A percentile compares a stretch with the other conserved stretches of the same genome.
phyloP scores from a whole-genome alignment of 208 protist genomes.

The Zelonia costaricensis region DNA sequence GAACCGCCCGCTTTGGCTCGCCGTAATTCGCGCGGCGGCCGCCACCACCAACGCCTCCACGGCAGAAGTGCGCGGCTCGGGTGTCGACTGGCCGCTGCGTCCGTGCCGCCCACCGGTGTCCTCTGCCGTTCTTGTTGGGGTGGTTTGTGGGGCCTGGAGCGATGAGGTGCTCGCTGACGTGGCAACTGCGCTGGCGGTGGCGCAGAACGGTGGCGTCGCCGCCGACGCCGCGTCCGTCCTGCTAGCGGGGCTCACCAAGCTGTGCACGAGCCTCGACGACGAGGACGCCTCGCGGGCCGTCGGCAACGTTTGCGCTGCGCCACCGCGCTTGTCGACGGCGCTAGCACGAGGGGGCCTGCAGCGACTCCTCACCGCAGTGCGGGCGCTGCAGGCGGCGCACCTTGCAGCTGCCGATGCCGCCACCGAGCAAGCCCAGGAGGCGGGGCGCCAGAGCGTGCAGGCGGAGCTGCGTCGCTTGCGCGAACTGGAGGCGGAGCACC shows the following conservation, averaged over 20 bases:
- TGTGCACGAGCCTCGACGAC: too few relatives aligned
- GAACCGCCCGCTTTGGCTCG: too few relatives aligned
- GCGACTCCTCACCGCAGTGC: slow-evolving; percentile 9
- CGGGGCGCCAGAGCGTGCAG: slow-evolving; percentile 1
- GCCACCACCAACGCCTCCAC: too few relatives aligned
- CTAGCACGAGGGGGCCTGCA: slow-evolving; percentile 1
- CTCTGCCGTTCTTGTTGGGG: slow-evolving; percentile 1
- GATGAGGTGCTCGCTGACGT: slow-evolving; percentile 1
- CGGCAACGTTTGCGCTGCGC: not conserved
- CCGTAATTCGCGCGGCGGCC: too few relatives aligned
- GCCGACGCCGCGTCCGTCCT: not conserved
- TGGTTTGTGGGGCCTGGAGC: slow-evolving; percentile 4
- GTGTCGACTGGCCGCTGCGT: not conserved
- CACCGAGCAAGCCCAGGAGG: not conserved
- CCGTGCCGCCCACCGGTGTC: too few relatives aligned
- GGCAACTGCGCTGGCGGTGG: not conserved
- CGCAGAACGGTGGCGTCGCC: not conserved
- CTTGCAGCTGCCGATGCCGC: not conserved
- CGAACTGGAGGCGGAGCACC: slow-evolving; percentile 10
- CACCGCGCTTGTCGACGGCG: not conserved
- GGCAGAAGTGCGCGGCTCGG: not conserved
- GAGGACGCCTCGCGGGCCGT: too few relatives aligned
- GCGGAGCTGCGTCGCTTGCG: slow-evolving; percentile 7
- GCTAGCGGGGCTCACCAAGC: slow-evolving; percentile 1
- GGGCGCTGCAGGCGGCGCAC: not conserved